Evolutionary conservation across 164 flowering plant genomes (phyloP).

Genomic region (Litsea cubeba): DNA sequence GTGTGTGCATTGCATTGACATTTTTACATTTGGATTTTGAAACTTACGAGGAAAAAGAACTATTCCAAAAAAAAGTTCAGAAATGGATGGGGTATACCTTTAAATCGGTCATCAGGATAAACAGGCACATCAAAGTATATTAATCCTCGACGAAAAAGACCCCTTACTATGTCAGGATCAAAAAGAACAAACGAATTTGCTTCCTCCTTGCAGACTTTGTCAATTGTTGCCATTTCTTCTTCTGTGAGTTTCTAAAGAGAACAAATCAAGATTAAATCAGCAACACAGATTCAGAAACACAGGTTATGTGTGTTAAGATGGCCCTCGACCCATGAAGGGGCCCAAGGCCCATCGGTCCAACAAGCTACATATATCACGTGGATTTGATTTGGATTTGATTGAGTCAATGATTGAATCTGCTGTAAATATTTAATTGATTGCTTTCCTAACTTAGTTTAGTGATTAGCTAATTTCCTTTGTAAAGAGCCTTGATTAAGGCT

Average conservation of each 20-base stretch:
- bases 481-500: too few species aligned
- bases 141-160: constrained; percentile 78
- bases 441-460: too few species aligned
- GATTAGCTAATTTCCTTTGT: too few species aligned
- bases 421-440: too few species aligned
- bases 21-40: not conserved
- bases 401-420: too few species aligned
- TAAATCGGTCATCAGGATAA: constrained; percentile 90
- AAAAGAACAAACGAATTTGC: constrained; percentile 86
- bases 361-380: too few species aligned
- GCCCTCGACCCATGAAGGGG: too few species aligned
- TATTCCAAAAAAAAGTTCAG: not conserved
- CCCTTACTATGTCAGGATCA: constrained; percentile 78
- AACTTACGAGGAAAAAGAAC: not conserved
- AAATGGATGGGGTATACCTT: constrained; percentile 46
- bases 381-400: too few species aligned
- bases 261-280: constrained; percentile 4
- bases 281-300: not conserved
- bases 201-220: constrained; percentile 97
- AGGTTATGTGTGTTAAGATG: too few species aligned
- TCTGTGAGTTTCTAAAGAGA: constrained; percentile 78
- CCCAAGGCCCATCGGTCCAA: too few species aligned
- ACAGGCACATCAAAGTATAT: constrained; percentile 97
- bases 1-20: not conserved
- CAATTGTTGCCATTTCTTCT: constrained; percentile 92